Conservation (phyloP, 768 basidiomycete genomes). For the Mycena venus region DNA sequence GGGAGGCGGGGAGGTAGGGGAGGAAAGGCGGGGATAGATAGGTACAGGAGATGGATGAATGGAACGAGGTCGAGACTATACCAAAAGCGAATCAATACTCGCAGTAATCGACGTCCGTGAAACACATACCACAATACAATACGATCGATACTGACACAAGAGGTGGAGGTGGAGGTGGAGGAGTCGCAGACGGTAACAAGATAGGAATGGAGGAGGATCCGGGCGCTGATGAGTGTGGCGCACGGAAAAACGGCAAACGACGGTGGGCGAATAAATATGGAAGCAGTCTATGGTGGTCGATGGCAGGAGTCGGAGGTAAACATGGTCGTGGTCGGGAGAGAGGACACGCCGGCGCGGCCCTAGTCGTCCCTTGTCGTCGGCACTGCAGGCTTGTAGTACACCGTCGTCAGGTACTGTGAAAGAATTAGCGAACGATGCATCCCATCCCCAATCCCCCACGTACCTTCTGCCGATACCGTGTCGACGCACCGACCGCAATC, state of each 20-base stretch:
- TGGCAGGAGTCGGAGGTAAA: background rate
- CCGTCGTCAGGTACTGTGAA: constrained; percentile 75
- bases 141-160: background rate
- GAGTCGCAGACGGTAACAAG: background rate
- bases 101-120: too few relatives aligned
- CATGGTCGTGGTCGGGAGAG: background rate
- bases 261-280: background rate
- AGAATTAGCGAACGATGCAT: background rate
- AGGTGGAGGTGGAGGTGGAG: background rate
- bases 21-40: background rate
- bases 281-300: background rate
- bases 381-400: constrained; percentile 76
- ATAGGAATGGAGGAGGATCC: background rate
- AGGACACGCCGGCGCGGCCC: background rate
- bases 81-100: background rate
- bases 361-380: constrained; percentile 3
- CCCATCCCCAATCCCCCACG: background rate
- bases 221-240: background rate
- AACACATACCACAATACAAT: constrained; percentile 4
- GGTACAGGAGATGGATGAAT: background rate
- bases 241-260: background rate
- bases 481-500: constrained; percentile 81
- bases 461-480: constrained; percentile 83
- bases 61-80: background rate
- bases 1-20: background rate